Conservation (phyloP, 2,329 filamentous ascomycete genomes). For the Albifimbria verrucaria region DNA sequence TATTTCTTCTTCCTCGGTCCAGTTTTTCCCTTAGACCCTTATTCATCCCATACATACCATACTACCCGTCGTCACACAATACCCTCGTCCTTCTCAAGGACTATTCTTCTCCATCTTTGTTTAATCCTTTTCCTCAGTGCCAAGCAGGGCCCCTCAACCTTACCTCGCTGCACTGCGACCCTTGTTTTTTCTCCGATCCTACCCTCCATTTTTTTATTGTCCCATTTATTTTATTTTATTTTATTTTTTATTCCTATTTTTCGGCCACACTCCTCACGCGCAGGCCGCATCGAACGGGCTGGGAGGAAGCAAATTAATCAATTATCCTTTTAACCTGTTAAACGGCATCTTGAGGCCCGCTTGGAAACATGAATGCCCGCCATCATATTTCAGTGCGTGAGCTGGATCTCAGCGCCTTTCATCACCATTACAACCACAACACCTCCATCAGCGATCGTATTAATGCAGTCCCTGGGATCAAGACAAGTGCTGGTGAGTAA, state of each 20-base stretch:
- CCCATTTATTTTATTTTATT: constrained; percentile 9
- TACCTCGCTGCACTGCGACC: constrained; percentile 9
- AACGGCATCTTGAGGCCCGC: neutral
- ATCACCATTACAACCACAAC: constrained; percentile 25
- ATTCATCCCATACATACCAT: too few species aligned
- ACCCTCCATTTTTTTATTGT: constrained; percentile 4
- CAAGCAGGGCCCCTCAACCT: too few species aligned
- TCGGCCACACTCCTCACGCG: too few species aligned
- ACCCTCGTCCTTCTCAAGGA: too few species aligned
- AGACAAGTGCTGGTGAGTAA: constrained; percentile 53
- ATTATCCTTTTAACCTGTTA: constrained; percentile 10
- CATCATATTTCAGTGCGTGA: constrained; percentile 36
- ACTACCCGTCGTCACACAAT: too few species aligned
- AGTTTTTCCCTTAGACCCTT: too few species aligned
- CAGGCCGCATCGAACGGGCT: too few species aligned
- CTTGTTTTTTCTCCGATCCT: constrained; percentile 1
- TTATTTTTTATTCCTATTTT: constrained; percentile 6
- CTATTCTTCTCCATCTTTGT: too few species aligned
- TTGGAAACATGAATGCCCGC: neutral
- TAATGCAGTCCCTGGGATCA: constrained; percentile 52
- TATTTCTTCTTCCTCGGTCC: too few species aligned
- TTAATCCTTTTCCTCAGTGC: too few species aligned
- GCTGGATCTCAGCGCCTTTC: constrained; percentile 41
- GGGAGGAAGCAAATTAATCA: too few species aligned
- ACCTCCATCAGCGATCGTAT: constrained; percentile 44